Evolutionary conservation across 331 rosid species (phyloP), one percentile per base, ranked within the genome.

Genomic region (Acacia concinna): DNA sequence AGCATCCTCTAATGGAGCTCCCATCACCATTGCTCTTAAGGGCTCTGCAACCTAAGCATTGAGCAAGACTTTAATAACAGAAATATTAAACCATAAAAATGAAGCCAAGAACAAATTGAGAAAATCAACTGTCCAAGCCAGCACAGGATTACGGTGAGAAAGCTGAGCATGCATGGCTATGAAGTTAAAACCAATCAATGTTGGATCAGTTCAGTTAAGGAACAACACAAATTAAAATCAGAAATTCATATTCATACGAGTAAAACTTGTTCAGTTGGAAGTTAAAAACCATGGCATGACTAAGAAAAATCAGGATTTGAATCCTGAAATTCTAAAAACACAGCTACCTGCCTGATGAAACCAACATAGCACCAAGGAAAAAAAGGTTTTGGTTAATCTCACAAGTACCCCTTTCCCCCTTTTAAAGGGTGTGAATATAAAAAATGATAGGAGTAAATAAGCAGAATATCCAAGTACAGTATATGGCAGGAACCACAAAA

Each of bases 1-100:
- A 78, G 99, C 99, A 85, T 95, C 99, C 86, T 95, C 99, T 87
- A 95, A 85, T 35, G 99, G 97, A 79, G 99, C 90, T 47, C 99
- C 99, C 96, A 89, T 87, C 70, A 95, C 97, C 99, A 95, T 92
- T 47, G 99, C 97, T 89, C 97, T 87, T 79, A 95, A 84, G 83
- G 99, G 99, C 89, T 95, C 97, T 31, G 97, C 99, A 71, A 95
- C 97, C 99, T 95, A 83, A 70, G 57, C 84, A 74, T 81, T 71
- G 62, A 83, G 52, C 60, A 85, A 73, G 40, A 77, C 66, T 80
- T 71, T 17, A 54, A 68, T 35, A 21, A 21, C 62, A 68, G 28
- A 80, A 35, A 56, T 44, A 52, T 68, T 49, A 28, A 40, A 44
- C 54, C 72, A 73, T 23, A 86, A 84, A 68, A 85, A 40, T 5